Percentiles rank a stretch among this genome's conserved stretches.
These are phyloP conservation scores for Quercus tomentella DNA, from an alignment of 331 rosid genomes.

Conservation along the genomic window DNA sequence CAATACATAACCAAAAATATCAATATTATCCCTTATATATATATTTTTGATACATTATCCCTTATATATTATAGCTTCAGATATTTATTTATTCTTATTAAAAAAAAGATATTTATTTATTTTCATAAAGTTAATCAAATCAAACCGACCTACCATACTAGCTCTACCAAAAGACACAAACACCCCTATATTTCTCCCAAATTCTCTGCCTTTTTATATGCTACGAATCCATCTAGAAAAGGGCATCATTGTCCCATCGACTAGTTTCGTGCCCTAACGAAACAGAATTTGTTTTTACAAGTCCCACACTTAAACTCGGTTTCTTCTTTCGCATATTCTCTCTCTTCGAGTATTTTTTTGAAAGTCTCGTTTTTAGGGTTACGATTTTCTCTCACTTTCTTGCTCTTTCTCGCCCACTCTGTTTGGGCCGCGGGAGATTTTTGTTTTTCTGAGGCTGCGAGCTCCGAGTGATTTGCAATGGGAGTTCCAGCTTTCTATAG, in stretches of 20 bases:
- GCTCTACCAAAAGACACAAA: background rate
- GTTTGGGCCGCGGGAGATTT: background rate
- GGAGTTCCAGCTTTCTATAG: conserved; percentile 98
- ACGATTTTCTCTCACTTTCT: background rate
- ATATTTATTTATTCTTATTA: too few relatives aligned
- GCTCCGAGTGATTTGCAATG: conserved; percentile 39
- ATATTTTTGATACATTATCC: too few relatives aligned
- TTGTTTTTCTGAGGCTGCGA: background rate
- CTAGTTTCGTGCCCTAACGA: background rate
- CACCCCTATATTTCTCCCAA: background rate
- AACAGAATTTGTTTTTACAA: background rate
- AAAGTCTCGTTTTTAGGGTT: conserved; percentile 6
- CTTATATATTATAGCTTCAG: too few relatives aligned
- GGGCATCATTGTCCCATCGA: background rate
- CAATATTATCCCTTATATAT: too few relatives aligned
- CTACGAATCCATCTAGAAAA: background rate
- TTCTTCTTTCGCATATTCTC: background rate
- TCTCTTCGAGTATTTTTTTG: too few relatives aligned
- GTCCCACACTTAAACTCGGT: background rate
- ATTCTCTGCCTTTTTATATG: too few relatives aligned
- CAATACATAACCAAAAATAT: too few relatives aligned
- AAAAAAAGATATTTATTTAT: too few relatives aligned
- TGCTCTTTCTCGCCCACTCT: conserved; percentile 3
- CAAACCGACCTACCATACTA: background rate
- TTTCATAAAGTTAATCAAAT: too few relatives aligned